Base-by-base conservation (phyloP, 306 rosid species). In the Lagenaria siceraria region DNA sequence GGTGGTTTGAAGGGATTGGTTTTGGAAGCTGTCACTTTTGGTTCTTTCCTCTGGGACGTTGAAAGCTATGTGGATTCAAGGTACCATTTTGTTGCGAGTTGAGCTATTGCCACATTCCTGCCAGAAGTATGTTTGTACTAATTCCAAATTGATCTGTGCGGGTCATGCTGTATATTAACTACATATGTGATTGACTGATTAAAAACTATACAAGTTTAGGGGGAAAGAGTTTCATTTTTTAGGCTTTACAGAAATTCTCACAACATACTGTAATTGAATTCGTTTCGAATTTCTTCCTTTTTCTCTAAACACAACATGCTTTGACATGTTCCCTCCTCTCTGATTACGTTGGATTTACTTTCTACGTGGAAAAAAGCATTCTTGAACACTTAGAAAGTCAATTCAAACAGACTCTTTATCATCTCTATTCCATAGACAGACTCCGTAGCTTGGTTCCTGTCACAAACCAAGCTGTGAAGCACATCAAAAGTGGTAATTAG, bases 1-100 rank as follows among this genome's bases (percentile, higher is more conserved):
- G 91, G 91, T 18, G 92, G 96, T 72, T 79, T 93, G 87, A 90
- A 85, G 86, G 86, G 92, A 79, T 92, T 93, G 71, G 87, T 93
- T 77, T 78, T 93, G 83, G 97, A 93, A 78, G 97, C 98, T 77
- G 92, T 91, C 46, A 90, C 98, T 25, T 93, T 91, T 73, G 98
- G 97, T 78, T 88, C 97, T 31, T 91, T 93, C 79, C 94, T 93
- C 22, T 93, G 98, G 98, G 98, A 93, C 70, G 96, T 91, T 15
- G 97, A 93, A 84, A 87, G 96, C 91, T 86, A 83, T 18, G 93
- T 91, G 78, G 98, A 93, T 86, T 86, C 96, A 10, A 90, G 97
- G 87, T 91, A 93, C 83, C 97, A 89, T 85, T 91, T 93, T 83
- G 93, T 93, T 74, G 43, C 82, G n/a, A 85, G 80, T 76, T 93